Conservation (phyloP, 176 grass and related monocot species). For the Hyparrhenia diplandra region DNA sequence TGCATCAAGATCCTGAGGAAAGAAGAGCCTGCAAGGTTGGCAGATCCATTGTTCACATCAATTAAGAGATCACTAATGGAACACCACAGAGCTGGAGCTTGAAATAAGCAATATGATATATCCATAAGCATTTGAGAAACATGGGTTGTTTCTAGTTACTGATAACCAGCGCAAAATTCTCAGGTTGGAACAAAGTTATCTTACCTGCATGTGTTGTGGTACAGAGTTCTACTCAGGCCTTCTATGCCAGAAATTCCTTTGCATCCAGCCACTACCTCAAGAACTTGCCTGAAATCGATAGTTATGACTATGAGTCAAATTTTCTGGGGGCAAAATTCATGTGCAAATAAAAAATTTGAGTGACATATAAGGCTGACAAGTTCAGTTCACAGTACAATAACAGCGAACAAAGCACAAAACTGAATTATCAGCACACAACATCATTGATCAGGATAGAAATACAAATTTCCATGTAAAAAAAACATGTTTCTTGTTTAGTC, state of each 20-base stretch:
- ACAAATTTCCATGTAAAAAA: background rate
- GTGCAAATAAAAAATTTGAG: conserved; percentile 1
- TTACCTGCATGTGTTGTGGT: conserved; percentile 94
- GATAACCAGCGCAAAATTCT: background rate
- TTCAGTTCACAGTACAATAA: background rate
- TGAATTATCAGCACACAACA: background rate
- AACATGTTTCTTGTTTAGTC: background rate
- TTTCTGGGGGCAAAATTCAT: background rate
- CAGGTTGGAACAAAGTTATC: background rate
- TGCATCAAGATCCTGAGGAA: conserved; percentile 81
- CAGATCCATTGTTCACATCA: background rate
- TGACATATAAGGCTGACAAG: background rate
- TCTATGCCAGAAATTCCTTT: conserved; percentile 84
- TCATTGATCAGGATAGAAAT: conserved; percentile 4
- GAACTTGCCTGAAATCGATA: conserved; percentile 69
- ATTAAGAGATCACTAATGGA: background rate
- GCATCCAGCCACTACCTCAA: conserved; percentile 79
- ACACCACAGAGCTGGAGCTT: background rate
- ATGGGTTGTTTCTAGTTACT: background rate
- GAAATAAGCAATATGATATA: background rate
- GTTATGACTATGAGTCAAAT: conserved; percentile 13
- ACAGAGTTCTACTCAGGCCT: conserved; percentile 71
- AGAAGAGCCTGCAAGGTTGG: conserved; percentile 69
- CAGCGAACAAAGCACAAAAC: background rate
- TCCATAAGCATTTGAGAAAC: background rate